Evolutionary conservation across 768 basidiomycete genomes (phyloP), one percentile per base, ranked within the genome.

Genomic region (Clitopilus hobsonii): DNA sequence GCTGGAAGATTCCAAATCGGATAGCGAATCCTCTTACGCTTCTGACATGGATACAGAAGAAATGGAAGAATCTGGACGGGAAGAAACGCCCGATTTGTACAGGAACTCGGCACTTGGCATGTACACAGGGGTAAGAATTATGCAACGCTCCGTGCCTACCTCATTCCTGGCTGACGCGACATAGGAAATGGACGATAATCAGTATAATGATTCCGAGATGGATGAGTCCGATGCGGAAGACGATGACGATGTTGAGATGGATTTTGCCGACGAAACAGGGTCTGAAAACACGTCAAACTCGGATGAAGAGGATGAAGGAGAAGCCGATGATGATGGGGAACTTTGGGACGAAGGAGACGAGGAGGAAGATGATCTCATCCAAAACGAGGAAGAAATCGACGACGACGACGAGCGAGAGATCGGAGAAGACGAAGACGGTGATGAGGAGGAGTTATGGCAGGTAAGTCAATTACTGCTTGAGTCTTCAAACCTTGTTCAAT

Each of bases 21-120:
- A 74, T 27, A 79, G 68, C 51, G 81, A 77, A 8, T 74, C 79
- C 1, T 84, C 83, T 47, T 66, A 72, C 48, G 69, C 66, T 8
- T 78, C 81, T 5, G 80, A 79, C 1, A 83, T 84, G 3, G 83
- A 84, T 14, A 84, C 81, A 7, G 83, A 83, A n/a, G 80, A 80
- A 18, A 75, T 73, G 6, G 83, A 79, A 51, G 82, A 75, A 29
- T 70, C 67, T 24, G 79, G 70, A 25, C 81, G 88, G 7, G 89
- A 91, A 66, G 89, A 91, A 66, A 92, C 93, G 0, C 92, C 93
- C 3, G 94, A 98, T 69, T 73, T 98, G 18, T 98, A 98, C 71
- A 88, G 95, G 45, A 94, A 94, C 68, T 98, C 97, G 1, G 91
- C 97, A 8, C 79, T 99, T 30, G 97, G 95, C 58, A 94, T 98